phyloP scores from a whole-genome alignment of 495 filamentous ascomycete species.

The Tuber indicum region DNA sequence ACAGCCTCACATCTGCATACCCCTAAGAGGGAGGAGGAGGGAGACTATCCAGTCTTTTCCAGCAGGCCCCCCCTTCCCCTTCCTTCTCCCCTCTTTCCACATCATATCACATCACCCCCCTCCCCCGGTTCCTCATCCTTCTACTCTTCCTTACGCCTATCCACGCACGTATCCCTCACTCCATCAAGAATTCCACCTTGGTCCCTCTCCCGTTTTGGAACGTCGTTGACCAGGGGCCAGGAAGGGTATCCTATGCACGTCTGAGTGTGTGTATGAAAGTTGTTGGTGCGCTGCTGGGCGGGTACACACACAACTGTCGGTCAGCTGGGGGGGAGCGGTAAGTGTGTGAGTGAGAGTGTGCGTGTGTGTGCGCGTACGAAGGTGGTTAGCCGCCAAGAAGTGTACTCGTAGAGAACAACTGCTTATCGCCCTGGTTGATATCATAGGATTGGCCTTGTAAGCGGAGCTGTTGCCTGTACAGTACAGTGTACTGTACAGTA shows the following conservation, averaged over 20 bases:
- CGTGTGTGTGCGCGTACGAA: slow-evolving; percentile 9
- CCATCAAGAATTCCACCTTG: slow-evolving; percentile 15
- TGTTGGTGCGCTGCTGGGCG: slow-evolving; percentile 32
- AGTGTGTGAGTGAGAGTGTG: not conserved
- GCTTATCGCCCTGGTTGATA: slow-evolving; percentile 24
- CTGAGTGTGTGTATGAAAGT: slow-evolving; percentile 16
- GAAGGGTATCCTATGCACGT: slow-evolving; percentile 14
- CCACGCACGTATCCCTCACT: not conserved
- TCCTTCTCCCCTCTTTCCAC: slow-evolving; percentile 11
- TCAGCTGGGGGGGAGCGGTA: slow-evolving; percentile 20
- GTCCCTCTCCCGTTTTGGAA: slow-evolving; percentile 26
- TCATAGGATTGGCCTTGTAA: slow-evolving; percentile 30
- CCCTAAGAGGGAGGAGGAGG: slow-evolving; percentile 8
- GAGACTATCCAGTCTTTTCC: not conserved
- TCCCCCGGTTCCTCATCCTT: not conserved
- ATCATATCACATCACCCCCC: not conserved
- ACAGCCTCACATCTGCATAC: slow-evolving; percentile 34
- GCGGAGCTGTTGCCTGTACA: slow-evolving; percentile 30
- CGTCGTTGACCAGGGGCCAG: slow-evolving; percentile 28
- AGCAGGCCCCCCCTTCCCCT: not conserved
- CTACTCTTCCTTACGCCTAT: not conserved
- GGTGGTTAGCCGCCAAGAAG: slow-evolving; percentile 29
- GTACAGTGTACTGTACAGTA: not conserved
- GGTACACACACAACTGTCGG: slow-evolving; percentile 25
- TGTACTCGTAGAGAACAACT: slow-evolving; percentile 10